Evolutionary conservation across 106 monocot genomes (phyloP), one percentile per base, ranked within the genome.

Genomic region (Agapanthus africanus): DNA sequence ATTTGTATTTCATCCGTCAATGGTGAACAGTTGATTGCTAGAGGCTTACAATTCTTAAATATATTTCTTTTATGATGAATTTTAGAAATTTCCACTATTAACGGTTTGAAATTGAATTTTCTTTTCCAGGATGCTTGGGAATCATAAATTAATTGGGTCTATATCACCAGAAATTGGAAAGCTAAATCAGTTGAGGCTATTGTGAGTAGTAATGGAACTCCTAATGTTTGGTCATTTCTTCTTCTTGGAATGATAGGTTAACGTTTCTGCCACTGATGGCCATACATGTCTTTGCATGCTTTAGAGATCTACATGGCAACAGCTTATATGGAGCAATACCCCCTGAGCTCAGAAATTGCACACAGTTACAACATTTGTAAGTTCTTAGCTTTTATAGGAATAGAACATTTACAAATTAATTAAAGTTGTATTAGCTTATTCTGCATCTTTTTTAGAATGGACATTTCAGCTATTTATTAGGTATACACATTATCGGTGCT

Each of bases 91-190:
- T 18, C 56, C 31, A 57, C 30, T 18, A 30, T 4, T 30, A 57
- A 57, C n/a, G n/a, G n/a, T n/a, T n/a, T n/a, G 31, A 57, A 30
- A 30, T 10, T 57, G 16, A 57, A 11, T 30, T 30, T 30, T 40
- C 28, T 66, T 30, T 68, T 81, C 73, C 78, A 95, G 94, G 88
- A 83, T 42, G 47, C 85, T 95, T 77, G 70, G 81, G 15, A 66
- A 88, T 71, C 85, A 88, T 78, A 91, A 77, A 74, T 85, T 95
- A 79, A 78, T 76, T 83, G 94, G 94, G 59, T 81, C 81, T 11
- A 88, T 95, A 83, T 73, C 88, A 62, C 87, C 85, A 65, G 85
- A 88, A 40, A 88, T 95, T 69, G 91, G 94, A 73, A 87, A 82
- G 79, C 73, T 95, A 63, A 81, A 79, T 78, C 59, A 77, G 18